phyloP scores from a whole-genome alignment of 2,329 filamentous ascomycete species.

The Pestalotiopsis sp. region DNA sequence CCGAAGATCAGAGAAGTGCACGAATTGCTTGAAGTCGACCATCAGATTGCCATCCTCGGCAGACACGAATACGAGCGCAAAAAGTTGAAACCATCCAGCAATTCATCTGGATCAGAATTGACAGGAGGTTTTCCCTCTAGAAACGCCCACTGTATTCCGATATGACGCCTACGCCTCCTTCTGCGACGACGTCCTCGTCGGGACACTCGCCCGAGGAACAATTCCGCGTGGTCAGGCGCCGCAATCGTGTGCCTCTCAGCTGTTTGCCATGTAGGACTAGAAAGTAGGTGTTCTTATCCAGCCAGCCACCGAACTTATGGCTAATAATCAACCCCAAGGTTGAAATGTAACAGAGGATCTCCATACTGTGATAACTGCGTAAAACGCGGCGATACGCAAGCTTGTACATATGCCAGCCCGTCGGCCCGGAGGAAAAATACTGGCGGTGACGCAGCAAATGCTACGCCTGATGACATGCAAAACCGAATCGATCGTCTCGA shows the following conservation, averaged over 20 bases:
- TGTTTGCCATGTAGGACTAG: conserved; percentile 89
- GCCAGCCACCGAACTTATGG: neutral
- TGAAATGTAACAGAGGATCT: conserved; percentile 88
- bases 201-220: conserved; percentile 82
- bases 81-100: neutral
- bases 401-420: conserved; percentile 83
- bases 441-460: conserved; percentile 52
- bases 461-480: conserved; percentile 92
- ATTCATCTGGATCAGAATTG: neutral
- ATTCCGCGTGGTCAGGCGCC: conserved; percentile 85
- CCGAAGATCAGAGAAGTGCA: neutral
- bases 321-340: conserved; percentile 33
- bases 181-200: conserved; percentile 76
- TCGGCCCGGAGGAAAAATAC: conserved; percentile 73
- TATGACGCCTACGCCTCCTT: conserved; percentile 79
- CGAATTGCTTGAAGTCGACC: neutral
- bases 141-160: conserved; percentile 21
- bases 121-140: neutral
- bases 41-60: neutral
- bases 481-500: conserved; percentile 95
- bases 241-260: conserved; percentile 89
- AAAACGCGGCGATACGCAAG: conserved; percentile 78
- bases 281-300: conserved; percentile 63
- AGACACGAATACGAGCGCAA: neutral
- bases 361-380: conserved; percentile 90